Evolutionary conservation across 441 rosid species (phyloP), one percentile per base, ranked within the genome.

Genomic region (Codiaeum variegatum): DNA sequence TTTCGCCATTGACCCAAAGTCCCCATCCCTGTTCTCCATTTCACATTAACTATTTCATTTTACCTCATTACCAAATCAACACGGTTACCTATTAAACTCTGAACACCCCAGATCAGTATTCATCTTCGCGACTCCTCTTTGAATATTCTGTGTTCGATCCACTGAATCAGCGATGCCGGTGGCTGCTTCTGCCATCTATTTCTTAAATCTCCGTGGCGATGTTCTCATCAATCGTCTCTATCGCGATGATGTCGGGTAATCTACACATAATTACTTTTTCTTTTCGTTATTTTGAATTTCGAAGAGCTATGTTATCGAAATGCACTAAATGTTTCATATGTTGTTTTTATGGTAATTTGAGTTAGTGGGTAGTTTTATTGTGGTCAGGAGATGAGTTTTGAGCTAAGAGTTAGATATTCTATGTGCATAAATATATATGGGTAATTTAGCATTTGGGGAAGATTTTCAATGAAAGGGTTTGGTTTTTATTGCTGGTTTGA

Each of bases 151-250:
- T 70, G 28, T 49, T 32, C 68, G 75, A 80, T 75, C 80, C 76
- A 29, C 76, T 77, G 77, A 88, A 89, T 87, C 85, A 74, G 80
- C 80, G 81, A 94, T 94, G 99, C 99, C 97, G 85, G 96, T 92
- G 89, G 90, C 99, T 82, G 97, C 99, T 80, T 94, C 98, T 60
- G 97, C 98, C 75, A 80, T 91, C 85, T 94, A 92, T 85, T 95
- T 95, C 85, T 81, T 95, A 54, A 95, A 95, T 83, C 95, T 95
- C 80, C 93, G 98, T 44, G 98, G 98, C 73, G 97, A 95, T 82
- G 94, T 95, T 74, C 98, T 95, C 82, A 95, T 95, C 83, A 95
- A 95, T 79, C 97, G 98, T 78, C 93, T 91, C 64, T 95, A 93
- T 79, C 93, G 98, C 44, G 98, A 95, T 72, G 98, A 91, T 73